Conservation (phyloP, 305 asterid species). For the Caryopteris hybrid region DNA sequence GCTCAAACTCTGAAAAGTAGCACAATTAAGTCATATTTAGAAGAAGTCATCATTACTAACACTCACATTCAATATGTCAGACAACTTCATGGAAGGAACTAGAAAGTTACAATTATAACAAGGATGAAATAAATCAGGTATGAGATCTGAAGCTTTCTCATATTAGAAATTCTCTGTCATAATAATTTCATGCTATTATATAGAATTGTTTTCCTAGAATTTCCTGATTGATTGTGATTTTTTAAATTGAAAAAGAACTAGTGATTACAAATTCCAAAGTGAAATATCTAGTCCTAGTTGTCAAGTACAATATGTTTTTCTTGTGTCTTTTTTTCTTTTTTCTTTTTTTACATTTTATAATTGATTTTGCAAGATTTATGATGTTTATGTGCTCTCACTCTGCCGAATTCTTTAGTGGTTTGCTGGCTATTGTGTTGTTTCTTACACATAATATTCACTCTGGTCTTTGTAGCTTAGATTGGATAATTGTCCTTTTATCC, state of each 20-base stretch:
- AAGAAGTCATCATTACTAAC: conserved; percentile 11
- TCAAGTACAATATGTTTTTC: background rate
- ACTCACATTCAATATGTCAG: conserved; percentile 30
- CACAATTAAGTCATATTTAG: background rate
- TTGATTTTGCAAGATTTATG: background rate
- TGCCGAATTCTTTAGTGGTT: background rate
- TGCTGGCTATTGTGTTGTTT: background rate
- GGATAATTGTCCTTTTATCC: background rate
- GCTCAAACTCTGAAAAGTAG: background rate
- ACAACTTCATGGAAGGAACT: conserved; percentile 57
- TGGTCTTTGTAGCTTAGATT: background rate
- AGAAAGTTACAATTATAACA: conserved; percentile 66
- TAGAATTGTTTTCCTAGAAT: background rate
- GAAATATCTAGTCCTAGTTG: background rate
- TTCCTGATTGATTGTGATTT: background rate
- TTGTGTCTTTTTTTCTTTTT: too few species aligned
- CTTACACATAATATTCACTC: background rate
- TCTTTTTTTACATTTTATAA: too few species aligned
- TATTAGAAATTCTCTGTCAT: background rate
- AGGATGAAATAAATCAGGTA: conserved; percentile 97
- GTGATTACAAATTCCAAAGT: background rate
- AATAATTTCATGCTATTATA: background rate
- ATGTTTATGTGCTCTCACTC: background rate
- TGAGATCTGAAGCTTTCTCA: conserved; percentile 6
- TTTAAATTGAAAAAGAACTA: background rate